Conservation (phyloP, 345 rosid species). For the Gynandropsis gynandra region DNA sequence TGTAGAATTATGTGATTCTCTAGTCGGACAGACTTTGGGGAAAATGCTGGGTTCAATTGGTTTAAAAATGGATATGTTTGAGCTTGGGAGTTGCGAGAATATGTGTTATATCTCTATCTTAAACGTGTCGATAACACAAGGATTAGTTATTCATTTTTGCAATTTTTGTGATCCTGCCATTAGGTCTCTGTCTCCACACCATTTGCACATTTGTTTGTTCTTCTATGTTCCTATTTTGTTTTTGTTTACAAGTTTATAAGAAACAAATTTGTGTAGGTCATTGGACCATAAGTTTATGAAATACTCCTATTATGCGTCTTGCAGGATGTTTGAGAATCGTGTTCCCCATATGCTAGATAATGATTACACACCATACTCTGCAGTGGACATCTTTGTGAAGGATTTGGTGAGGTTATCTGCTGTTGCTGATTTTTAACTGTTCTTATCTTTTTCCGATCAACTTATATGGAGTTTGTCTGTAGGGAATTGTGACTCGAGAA, state of each 20-base stretch:
- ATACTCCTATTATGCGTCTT: conserved; percentile 22
- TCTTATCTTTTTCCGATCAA: conserved; percentile 5
- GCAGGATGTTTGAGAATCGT: conserved; percentile 98
- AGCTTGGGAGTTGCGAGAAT: too few species aligned
- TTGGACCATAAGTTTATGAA: conserved; percentile 8
- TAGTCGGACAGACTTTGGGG: too few species aligned
- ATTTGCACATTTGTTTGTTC: too few species aligned
- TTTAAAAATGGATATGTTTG: too few species aligned
- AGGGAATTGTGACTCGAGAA: conserved; percentile 90
- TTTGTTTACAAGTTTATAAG: conserved; percentile 8
- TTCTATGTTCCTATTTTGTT: background rate
- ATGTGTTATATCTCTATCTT: too few species aligned
- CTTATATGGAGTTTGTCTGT: conserved; percentile 24
- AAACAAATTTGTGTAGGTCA: conserved; percentile 10
- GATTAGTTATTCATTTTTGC: too few species aligned
- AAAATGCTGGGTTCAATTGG: too few species aligned
- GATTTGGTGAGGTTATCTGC: conserved; percentile 59
- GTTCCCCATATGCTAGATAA: conserved; percentile 94
- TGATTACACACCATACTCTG: conserved; percentile 89
- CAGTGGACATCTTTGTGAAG: conserved; percentile 94
- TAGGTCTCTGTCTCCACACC: too few species aligned
- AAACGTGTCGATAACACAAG: too few species aligned
- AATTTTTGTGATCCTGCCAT: too few species aligned
- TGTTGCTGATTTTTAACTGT: conserved; percentile 3
- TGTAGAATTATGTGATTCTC: too few species aligned